phyloP scores from a whole-genome alignment of 306 rosid genomes.

The Rosa multiflora region DNA sequence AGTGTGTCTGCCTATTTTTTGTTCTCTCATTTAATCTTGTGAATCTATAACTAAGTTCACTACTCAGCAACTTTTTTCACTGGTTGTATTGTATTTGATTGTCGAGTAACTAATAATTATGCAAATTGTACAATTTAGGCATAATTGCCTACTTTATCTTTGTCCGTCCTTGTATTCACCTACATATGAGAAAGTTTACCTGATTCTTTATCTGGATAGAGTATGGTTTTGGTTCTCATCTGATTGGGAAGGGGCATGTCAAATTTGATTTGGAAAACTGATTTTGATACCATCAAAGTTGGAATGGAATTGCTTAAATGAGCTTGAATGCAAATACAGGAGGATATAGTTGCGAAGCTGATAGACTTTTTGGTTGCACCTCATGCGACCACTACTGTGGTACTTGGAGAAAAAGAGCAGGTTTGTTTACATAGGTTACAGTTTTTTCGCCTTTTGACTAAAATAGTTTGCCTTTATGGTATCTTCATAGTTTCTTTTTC shows the following conservation, averaged over 20 bases:
- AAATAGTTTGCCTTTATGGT: background rate
- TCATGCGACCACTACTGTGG: slow-evolving; percentile 64
- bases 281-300: slow-evolving; percentile 2
- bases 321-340: slow-evolving; percentile 47
- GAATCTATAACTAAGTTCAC: background rate
- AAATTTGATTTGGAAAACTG: background rate
- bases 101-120: background rate
- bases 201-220: background rate
- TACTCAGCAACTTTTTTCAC: background rate
- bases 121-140: background rate
- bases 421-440: slow-evolving; percentile 33
- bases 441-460: background rate
- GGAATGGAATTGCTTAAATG: slow-evolving; percentile 18
- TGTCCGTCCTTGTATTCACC: background rate
- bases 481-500: slow-evolving; percentile 20
- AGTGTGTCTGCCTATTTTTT: background rate
- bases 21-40: background rate
- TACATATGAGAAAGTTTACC: background rate
- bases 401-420: slow-evolving; percentile 80
- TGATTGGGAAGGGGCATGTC: background rate
- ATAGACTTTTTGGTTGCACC: slow-evolving; percentile 85
- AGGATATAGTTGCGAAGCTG: slow-evolving; percentile 75
- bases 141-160: background rate
- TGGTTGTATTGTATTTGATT: background rate
- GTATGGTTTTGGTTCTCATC: slow-evolving; percentile 1